phyloP scores from a whole-genome alignment of 164 flowering plant species.

The Macadamia tetraphylla region DNA sequence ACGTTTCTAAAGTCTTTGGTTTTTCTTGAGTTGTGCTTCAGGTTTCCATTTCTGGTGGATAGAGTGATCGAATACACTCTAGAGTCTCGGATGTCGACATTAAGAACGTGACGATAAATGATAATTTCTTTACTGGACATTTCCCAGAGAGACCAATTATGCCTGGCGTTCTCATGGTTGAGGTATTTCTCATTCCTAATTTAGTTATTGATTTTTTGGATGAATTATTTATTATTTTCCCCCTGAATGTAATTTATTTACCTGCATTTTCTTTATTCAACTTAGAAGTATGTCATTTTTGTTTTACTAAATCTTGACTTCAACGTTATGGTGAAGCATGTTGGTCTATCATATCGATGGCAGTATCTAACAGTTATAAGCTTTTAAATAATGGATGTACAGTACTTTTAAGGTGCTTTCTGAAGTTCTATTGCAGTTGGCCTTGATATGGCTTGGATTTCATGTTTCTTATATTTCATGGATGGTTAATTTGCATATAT shows the following conservation, averaged over 20 bases:
- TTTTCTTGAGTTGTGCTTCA: slow-evolving; percentile 11
- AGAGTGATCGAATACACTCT: slow-evolving; percentile 81
- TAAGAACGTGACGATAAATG: slow-evolving; percentile 95
- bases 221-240: neutral
- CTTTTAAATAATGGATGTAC: neutral
- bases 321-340: neutral
- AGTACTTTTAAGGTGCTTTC: no score
- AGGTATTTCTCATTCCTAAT: slow-evolving; percentile 39
- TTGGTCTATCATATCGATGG: neutral
- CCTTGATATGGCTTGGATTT: no score
- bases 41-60: slow-evolving; percentile 95
- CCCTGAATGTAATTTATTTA: neutral
- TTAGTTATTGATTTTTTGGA: neutral
- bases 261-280: no score
- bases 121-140: slow-evolving; percentile 94
- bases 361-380: neutral
- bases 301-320: no score
- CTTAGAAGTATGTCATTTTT: no score
- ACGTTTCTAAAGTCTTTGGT: neutral
- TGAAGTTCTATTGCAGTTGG: no score
- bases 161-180: slow-evolving; percentile 99
- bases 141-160: slow-evolving; percentile 98
- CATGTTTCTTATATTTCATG: no score
- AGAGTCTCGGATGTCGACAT: slow-evolving; percentile 93
- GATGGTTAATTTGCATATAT: no score